A percentile compares a stretch with the other conserved stretches of the same genome.
Evolutionary conservation across 1,284 basidiomycete species (phyloP).

Genomic region (Pseudozyma thailandica): DNA sequence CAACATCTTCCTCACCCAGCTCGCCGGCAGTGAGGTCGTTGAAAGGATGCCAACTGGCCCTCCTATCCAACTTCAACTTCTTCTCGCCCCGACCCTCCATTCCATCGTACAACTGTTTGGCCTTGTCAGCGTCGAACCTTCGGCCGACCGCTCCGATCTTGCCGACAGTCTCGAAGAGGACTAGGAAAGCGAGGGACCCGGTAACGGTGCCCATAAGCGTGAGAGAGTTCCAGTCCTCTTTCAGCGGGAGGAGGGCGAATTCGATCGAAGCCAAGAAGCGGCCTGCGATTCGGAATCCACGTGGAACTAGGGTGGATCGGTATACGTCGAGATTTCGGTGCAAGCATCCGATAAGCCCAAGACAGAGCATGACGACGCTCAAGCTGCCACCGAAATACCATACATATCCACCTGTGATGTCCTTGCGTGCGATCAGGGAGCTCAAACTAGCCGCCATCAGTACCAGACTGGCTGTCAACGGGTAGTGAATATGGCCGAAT

Average conservation of each 20-base stretch:
- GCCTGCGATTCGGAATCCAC: slow-evolving; percentile 45
- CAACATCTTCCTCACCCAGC: slow-evolving; percentile 66
- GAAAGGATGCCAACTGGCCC: slow-evolving; percentile 61
- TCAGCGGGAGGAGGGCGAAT: slow-evolving; percentile 55
- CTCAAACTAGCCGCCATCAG: slow-evolving; percentile 50
- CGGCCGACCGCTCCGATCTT: slow-evolving; percentile 63
- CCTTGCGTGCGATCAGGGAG: slow-evolving; percentile 35
- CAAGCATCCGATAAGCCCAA: slow-evolving; percentile 56
- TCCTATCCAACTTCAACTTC: slow-evolving; percentile 26
- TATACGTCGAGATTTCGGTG: slow-evolving; percentile 59
- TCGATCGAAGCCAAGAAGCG: slow-evolving; percentile 48
- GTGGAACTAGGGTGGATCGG: slow-evolving; percentile 50
- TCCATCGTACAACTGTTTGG: slow-evolving; percentile 39
- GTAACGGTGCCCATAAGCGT: slow-evolving; percentile 49
- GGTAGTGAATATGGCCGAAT: slow-evolving; percentile 65
- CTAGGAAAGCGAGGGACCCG: slow-evolving; percentile 44
- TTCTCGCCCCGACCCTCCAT: slow-evolving; percentile 27
- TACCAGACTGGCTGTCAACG: slow-evolving; percentile 61
- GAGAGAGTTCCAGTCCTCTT: slow-evolving; percentile 46
- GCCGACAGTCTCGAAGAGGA: slow-evolving; percentile 62
- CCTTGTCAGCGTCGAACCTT: slow-evolving; percentile 46
- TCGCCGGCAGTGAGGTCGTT: slow-evolving; percentile 64
- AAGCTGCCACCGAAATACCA: slow-evolving; percentile 63
- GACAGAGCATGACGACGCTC: slow-evolving; percentile 42
- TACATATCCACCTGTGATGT: slow-evolving; percentile 40